These are phyloP conservation scores for Magnolia officinalis DNA, from an alignment of 164 flowering plant species.

Conservation along the genomic window DNA sequence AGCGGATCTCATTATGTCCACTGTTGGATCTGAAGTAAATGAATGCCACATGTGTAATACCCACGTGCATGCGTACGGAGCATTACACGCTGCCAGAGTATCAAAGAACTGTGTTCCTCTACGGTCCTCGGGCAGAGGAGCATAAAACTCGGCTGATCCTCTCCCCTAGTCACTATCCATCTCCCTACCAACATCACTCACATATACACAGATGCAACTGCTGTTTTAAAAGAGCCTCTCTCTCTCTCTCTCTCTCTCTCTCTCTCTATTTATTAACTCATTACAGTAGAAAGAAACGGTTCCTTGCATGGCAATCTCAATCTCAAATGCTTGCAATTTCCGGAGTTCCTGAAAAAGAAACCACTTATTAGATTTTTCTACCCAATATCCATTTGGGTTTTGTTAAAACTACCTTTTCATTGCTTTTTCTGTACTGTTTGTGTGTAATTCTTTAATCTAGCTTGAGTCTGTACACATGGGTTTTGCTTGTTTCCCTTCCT, in stretches of 20 bases:
- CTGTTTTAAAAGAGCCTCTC: background rate
- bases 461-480: background rate
- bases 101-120: too few species aligned
- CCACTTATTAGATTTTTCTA: background rate
- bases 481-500: background rate
- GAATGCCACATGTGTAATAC: too few species aligned
- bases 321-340: background rate
- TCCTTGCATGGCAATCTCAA: slow-evolving; percentile 4
- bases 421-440: slow-evolving; percentile 7
- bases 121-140: too few species aligned
- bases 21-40: too few species aligned
- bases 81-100: too few species aligned
- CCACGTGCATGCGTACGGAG: too few species aligned
- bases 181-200: background rate
- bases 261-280: background rate
- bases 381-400: slow-evolving; percentile 6
- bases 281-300: slow-evolving; percentile 1
- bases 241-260: too few species aligned
- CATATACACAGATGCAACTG: background rate
- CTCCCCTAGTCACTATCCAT: background rate
- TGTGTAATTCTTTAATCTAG: background rate
- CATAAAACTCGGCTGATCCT: too few species aligned
- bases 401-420: slow-evolving; percentile 2
- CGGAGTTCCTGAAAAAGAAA: background rate
- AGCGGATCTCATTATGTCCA: too few species aligned